Conservation (phyloP, 305 asterid species). For the Fraxinus angustifolia region DNA sequence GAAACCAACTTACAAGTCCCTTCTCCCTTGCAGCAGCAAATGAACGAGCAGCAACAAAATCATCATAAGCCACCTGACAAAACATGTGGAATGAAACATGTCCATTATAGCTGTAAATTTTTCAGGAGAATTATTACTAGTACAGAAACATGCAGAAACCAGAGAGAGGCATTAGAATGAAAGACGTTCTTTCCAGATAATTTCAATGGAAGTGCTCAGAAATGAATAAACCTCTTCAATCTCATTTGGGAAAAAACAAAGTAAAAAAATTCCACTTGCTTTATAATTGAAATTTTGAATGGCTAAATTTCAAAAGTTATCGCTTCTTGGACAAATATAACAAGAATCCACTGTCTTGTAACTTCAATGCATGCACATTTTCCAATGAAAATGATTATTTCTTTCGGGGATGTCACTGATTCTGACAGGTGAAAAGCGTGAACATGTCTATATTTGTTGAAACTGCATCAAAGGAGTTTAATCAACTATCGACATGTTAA, state of each 20-base stretch:
- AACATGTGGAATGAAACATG: constrained; percentile 18
- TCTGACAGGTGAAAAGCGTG: not conserved
- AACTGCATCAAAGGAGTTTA: not conserved
- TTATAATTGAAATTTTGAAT: not conserved
- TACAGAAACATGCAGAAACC: not conserved
- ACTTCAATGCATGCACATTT: not conserved
- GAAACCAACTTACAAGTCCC: constrained; percentile 74
- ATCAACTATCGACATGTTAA: not conserved
- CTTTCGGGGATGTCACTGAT: not conserved
- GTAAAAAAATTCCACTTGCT: constrained; percentile 1
- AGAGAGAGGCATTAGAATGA: not conserved
- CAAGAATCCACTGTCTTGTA: not conserved
- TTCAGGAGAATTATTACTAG: not conserved
- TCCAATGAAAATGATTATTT: not conserved
- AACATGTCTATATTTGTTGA: not conserved
- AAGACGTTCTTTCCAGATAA: not conserved
- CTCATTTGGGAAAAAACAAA: not conserved
- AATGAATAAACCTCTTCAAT: not conserved
- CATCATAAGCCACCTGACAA: constrained; percentile 78
- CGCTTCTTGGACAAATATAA: not conserved
- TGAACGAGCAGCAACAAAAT: constrained; percentile 92
- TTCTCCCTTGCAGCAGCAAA: constrained; percentile 90
- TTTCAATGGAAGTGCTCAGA: not conserved
- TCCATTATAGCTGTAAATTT: not conserved
- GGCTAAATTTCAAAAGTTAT: not conserved